Base-by-base conservation (phyloP, 805 yeast genomes). In the Ogataea wickerhamii region DNA sequence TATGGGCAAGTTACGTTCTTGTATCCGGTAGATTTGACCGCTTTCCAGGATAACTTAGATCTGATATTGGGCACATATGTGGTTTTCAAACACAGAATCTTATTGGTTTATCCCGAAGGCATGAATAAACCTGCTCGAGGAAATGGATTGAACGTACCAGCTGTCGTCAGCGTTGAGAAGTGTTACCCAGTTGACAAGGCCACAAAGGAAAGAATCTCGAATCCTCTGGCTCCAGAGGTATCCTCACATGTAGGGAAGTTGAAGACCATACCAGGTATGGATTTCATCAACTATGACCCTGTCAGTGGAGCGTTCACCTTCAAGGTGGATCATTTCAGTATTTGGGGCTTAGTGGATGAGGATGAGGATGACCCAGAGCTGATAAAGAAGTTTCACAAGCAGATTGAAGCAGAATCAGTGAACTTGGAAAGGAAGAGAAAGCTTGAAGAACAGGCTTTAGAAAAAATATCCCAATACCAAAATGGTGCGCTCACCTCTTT, bases 271-370 rank as follows among this genome's bases (percentile, higher is more conserved):
- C 71, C 68, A 23, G 95, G 89, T 5, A 87, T 82, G 80, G 80
- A 80, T 44, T 87, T 84, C 55, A 68, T 89, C 11, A 81, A 88
- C 4, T 88, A 81, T 55, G 88, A 84, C 51, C 87, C 88, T 3
- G 69, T 80, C 20, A 74, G 77, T 4, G 86, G 87, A 24, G 61
- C 74, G 4, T 88, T 89, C 87, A 78, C 82, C 1, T 88, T 87
- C 61, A 75, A 70, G 49, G 96, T 89, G 6, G 79, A 83, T 49
- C 98, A 93, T 65, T 93, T 93, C 54, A 87, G 96, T 65, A 76
- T 85, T 5, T 93, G 97, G 96, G 98, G 98, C 5, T 63, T 93
- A 26, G 71, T 82, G 13, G 84, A 80, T 47, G 87, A 81, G 18
- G 80, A 67, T 11, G 74, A 73, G 26, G 69, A 76, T 28, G 87